A percentile compares a stretch with the other conserved stretches of the same genome.
These are phyloP conservation scores for Aurantiochytrium sp. DNA, from an alignment of 108 stramenopile species.

Conservation along the genomic window DNA sequence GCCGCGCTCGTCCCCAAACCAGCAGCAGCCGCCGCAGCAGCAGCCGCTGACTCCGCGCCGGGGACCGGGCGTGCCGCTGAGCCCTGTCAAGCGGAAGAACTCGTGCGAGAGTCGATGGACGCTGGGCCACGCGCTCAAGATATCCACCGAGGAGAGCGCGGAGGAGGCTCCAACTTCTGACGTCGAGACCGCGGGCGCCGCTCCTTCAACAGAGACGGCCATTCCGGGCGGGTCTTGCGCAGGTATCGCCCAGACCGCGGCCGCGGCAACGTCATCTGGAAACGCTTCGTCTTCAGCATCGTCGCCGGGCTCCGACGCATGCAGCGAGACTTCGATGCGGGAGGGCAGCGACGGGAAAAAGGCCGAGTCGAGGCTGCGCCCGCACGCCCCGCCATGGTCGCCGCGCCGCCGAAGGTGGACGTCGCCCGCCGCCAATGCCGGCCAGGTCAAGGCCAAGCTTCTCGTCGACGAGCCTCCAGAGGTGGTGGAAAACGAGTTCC, in stretches of 20 bases:
- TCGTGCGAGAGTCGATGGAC: not conserved
- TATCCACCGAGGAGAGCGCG: not conserved
- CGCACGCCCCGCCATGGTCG: constrained; percentile 19
- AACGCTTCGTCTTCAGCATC: not conserved
- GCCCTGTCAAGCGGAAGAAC: not conserved
- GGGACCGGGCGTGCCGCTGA: not conserved
- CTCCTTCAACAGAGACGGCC: too few species aligned
- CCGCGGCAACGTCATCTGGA: not conserved
- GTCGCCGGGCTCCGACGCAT: not conserved
- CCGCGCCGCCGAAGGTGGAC: constrained; percentile 15
- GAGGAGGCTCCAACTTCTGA: too few species aligned
- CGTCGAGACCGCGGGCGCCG: too few species aligned
- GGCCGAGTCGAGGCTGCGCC: not conserved
- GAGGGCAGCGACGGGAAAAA: not conserved
- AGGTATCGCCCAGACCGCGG: too few species aligned
- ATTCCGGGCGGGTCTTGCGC: too few species aligned
- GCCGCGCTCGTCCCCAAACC: too few species aligned
- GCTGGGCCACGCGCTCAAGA: not conserved
- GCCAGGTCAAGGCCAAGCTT: not conserved
- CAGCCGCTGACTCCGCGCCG: not conserved
- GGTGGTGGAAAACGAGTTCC: constrained; percentile 19
- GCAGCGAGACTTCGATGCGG: not conserved
- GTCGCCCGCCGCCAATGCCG: not conserved
- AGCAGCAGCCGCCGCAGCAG: not conserved
- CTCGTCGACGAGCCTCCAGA: not conserved